These are phyloP conservation scores for Aspergillus vadensis DNA, from an alignment of 2,329 filamentous ascomycete species.

Conservation along the genomic window DNA sequence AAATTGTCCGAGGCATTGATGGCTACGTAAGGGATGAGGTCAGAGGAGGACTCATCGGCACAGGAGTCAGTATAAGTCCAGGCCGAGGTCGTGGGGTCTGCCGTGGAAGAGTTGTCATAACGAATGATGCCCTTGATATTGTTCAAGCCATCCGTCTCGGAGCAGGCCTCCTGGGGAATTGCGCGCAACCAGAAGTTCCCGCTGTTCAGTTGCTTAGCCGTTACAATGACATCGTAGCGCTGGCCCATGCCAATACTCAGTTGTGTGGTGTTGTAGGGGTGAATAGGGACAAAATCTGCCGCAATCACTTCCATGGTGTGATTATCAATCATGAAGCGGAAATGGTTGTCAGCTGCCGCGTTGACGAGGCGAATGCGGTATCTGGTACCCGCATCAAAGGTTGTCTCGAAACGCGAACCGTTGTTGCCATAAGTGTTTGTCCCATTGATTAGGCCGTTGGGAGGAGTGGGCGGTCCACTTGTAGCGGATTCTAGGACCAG, in stretches of 20 bases:
- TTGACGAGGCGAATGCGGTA: background rate
- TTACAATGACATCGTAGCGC: slow-evolving; percentile 52
- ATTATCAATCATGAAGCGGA: slow-evolving; percentile 51
- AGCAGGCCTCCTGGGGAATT: slow-evolving; percentile 27
- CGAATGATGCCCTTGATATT: slow-evolving; percentile 28
- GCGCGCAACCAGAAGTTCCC: slow-evolving; percentile 48
- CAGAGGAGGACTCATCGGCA: slow-evolving; percentile 27
- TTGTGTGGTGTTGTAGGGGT: slow-evolving; percentile 61
- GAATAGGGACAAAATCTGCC: slow-evolving; percentile 63
- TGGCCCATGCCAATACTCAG: slow-evolving; percentile 48
- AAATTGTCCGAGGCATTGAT: slow-evolving; percentile 16
- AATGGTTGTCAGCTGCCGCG: background rate
- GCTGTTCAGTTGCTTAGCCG: slow-evolving; percentile 38
- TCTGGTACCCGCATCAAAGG: background rate
- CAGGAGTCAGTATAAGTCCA: slow-evolving; percentile 25
- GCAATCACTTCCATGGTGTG: slow-evolving; percentile 66
- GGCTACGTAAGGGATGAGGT: slow-evolving; percentile 27
- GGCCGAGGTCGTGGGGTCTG: slow-evolving; percentile 26
- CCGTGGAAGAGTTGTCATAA: slow-evolving; percentile 24
- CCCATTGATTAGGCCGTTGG: background rate
- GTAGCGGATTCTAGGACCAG: background rate
- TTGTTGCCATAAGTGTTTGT: background rate
- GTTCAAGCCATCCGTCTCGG: slow-evolving; percentile 19
- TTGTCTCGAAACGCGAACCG: background rate
- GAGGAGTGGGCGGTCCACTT: background rate